Base-by-base conservation (phyloP, 495 filamentous ascomycete species). In the Xylaria curta region DNA sequence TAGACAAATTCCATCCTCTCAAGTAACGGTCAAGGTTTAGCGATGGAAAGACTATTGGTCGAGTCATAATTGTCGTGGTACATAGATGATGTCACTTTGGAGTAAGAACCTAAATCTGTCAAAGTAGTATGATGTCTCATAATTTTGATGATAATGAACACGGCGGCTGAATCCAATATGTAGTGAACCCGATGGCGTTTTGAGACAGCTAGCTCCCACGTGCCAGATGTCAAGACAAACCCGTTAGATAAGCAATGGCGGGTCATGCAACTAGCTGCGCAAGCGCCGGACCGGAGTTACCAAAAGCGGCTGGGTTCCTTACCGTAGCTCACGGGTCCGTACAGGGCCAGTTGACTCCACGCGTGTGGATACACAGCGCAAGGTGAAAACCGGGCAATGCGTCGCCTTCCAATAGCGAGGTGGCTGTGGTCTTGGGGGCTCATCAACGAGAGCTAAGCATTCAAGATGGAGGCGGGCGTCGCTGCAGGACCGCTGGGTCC, bases 401-500 rank as follows among this genome's bases (percentile, higher is more conserved):
- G 28, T 56, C 51, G 26, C 53, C 24, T 12, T 26, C 13, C 53
- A 3, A 13, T 46, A 28, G 36, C 0, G 31, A 47, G 54, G 26
- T 8, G 9, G 54, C 7, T 59, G 21, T 59, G 28, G 28, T 38
- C 33, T 19, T n/a, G 21, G 17, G 42, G 28, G 42, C 38, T 26
- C 38, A 26, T 21, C 6, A 12, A 60, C 36, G 42, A 28, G 12
- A 36, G 26, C 40, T 33, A 12, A 26, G 7, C 36, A 28, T 54
- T 66, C 40, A 66, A 38, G 69, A 24, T 3, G 53, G 28, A 49
- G 21, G 38, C 13, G 51, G 62, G 28, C 26, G 72, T 60, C 69
- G 74, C 71, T 80, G 73, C 49, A 84, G 62, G 66, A 79, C 75
- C 0, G 79, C 75, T 9, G 81, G 81, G 70, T 84, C 78, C 58